Evolutionary conservation across 1,139 yeast genomes (phyloP), one percentile per base, ranked within the genome.

Genomic region (Pichia kudriavzevii): DNA sequence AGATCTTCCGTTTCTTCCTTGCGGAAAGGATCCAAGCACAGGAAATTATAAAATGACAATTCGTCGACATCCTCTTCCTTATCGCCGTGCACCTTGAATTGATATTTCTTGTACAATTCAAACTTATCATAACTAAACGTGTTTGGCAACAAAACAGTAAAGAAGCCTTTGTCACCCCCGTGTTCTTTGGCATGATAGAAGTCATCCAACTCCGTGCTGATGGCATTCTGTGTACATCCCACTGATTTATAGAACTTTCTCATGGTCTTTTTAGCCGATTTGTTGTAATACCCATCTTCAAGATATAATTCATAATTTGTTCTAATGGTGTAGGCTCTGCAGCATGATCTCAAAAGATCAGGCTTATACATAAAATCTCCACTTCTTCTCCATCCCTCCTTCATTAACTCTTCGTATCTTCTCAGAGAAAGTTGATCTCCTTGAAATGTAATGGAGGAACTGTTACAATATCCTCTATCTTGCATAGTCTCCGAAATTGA

Each of bases 281-380:
- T 84, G 20, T 66, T 59, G 10, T 79, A 56, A 14, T 32, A 39
- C 32, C 64, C 50, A 28, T 33, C 35, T 10, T 33, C 24, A 4
- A 40, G 12, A 29, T 48, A 34, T 32, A 76, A 66, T 0, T 50
- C 51, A 23, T 69, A 58, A 26, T 63, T 66, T 1, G 94, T 76
- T 35, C 96, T 58, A 20, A 87, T 83, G 0, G 95, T 81, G 52
- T 75, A 84, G 53, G 77, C 67, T n/a, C 91, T 68, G 50, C 97
- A 88, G 52, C 97, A 88, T 27, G 74, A 73, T 23, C 85, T 57
- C 22, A 79, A 53, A 42, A 75, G 58, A 54, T 88, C 95, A 0
- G 83, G 77, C 50, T 79, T 80, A 53, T 87, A 87, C 6, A 84
- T 48, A 45, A 75, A 82, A 2, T 56, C 53, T 0, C 96, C 96